A percentile compares a stretch with the other conserved stretches of the same genome.
Evolutionary conservation across 2,329 filamentous ascomycete species (phyloP).

Genomic region (Hawksworthiomyces lignivorus): DNA sequence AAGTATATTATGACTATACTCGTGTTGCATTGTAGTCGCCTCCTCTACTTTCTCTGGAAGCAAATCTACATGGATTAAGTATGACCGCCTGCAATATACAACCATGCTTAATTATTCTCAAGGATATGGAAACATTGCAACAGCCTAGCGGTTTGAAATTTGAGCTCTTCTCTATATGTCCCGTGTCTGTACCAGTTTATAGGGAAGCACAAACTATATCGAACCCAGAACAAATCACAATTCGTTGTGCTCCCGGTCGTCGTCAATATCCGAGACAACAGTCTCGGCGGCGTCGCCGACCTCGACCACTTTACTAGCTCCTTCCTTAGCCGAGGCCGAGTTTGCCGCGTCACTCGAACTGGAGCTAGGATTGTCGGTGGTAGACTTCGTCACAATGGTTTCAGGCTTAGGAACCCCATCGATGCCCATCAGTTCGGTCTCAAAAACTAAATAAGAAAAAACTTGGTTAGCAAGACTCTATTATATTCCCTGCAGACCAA

Average conservation of each 20-base stretch:
- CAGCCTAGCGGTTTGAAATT: too few species aligned
- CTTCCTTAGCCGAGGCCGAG: slow-evolving; percentile 41
- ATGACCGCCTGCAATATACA: too few species aligned
- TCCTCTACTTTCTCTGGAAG: too few species aligned
- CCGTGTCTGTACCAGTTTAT: too few species aligned
- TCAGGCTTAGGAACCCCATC: slow-evolving; percentile 56
- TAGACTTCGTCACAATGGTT: slow-evolving; percentile 34
- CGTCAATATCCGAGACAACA: slow-evolving; percentile 46
- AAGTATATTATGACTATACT: too few species aligned
- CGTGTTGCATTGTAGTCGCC: too few species aligned
- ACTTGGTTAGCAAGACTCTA: background rate
- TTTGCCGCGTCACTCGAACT: slow-evolving; percentile 28
- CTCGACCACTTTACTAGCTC: slow-evolving; percentile 37
- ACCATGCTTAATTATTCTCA: too few species aligned
- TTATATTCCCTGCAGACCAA: too few species aligned
- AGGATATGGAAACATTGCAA: too few species aligned
- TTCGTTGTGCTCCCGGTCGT: slow-evolving; percentile 52
- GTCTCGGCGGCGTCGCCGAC: slow-evolving; percentile 46
- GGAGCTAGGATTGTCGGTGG: slow-evolving; percentile 22
- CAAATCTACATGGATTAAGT: too few species aligned
- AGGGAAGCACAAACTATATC: too few species aligned
- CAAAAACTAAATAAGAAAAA: slow-evolving; percentile 37
- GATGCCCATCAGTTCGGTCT: slow-evolving; percentile 78
- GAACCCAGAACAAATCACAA: slow-evolving; percentile 28
- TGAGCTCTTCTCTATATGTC: too few species aligned